Evolutionary conservation across 2,329 filamentous ascomycete genomes (phyloP).

Genomic region (Samsoniella hepiali): DNA sequence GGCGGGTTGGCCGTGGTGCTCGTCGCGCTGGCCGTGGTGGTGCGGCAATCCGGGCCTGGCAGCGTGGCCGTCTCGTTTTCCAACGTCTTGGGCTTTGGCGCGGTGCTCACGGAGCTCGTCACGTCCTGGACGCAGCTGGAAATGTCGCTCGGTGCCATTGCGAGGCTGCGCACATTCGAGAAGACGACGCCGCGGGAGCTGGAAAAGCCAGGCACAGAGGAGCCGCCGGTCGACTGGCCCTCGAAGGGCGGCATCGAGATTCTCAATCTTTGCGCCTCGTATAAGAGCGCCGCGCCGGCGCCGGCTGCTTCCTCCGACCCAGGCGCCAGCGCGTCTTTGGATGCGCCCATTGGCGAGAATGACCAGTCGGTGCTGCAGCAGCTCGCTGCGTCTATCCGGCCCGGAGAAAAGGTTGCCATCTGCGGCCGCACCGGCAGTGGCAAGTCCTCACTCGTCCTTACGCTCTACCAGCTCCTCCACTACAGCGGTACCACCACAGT

Average conservation of each 20-base stretch:
- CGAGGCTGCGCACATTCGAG: not conserved
- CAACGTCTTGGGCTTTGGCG: slow-evolving; percentile 1
- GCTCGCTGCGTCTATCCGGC: slow-evolving; percentile 29
- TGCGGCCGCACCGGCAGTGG: slow-evolving; percentile 8
- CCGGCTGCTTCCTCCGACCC: slow-evolving; percentile 11
- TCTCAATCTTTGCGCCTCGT: not conserved
- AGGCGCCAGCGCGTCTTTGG: slow-evolving; percentile 27
- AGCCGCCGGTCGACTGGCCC: slow-evolving; percentile 5
- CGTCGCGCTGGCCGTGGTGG: slow-evolving; percentile 1
- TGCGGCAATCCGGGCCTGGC: not conserved
- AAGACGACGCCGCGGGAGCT: not conserved
- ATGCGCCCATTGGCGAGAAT: slow-evolving; percentile 23
- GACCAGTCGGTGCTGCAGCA: slow-evolving; percentile 24
- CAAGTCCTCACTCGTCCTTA: slow-evolving; percentile 8
- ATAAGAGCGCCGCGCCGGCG: not conserved
- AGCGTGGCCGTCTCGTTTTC: not conserved
- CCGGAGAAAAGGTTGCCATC: slow-evolving; percentile 22
- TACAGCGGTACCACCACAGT: slow-evolving; percentile 1
- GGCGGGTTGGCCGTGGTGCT: not conserved
- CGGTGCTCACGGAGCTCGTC: not conserved
- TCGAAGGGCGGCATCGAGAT: slow-evolving; percentile 15
- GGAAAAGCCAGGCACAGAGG: not conserved
- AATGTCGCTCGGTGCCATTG: slow-evolving; percentile 9
- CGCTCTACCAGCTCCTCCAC: slow-evolving; percentile 2
- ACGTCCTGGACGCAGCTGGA: slow-evolving; percentile 10